Evolutionary conservation across 1,284 basidiomycete species (phyloP), one percentile per base, ranked within the genome.

Genomic region (Apiotrichum brassicae): DNA sequence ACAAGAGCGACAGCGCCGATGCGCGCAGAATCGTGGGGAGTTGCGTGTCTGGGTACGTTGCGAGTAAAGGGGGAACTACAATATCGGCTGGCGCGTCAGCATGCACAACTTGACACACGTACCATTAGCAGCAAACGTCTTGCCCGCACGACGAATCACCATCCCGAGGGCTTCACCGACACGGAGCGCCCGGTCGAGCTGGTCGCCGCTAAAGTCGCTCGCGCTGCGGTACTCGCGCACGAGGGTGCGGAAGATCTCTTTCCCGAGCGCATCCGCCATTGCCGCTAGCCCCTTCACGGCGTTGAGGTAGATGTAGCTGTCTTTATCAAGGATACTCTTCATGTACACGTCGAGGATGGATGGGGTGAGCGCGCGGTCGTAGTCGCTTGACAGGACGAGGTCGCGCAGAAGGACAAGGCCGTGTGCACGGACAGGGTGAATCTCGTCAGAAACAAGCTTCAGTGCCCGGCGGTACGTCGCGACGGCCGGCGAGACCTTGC

Each of bases 341-440:
- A 95, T 72, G 67, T 95, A 93, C 44, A 97, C 85, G 39, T 88
- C 87, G 38, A 93, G 75, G 58, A 97, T 87, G 2, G 84, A 84
- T 1, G 90, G 89, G 4, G 86, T 72, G 14, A 95, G 77, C 0
- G 86, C 84, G 3, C 33, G 35, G 43, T 63, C 54, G 55, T 60
- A 52, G 18, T 46, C 56, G 8, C 75, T 73, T 5, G 78, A 37
- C 13, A 61, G 74, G 16, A 89, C 81, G 23, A 93, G 79, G 59
- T 87, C 80, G 40, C 85, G 82, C n/a, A 95, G 78, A 20, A 91
- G 76, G 28, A 88, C 76, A 3, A 95, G 76, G 1, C 94, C 94
- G 68, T 97, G 92, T 0, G 90, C 93, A 39, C 93, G 84, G 18
- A 98, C 89, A n/a, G 94, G 94, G 11, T 97, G 77, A 36, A 94